Evolutionary conservation across 2,329 filamentous ascomycete species (phyloP), one percentile per base, ranked within the genome.

Genomic region (Emmonsiellopsis sp.): DNA sequence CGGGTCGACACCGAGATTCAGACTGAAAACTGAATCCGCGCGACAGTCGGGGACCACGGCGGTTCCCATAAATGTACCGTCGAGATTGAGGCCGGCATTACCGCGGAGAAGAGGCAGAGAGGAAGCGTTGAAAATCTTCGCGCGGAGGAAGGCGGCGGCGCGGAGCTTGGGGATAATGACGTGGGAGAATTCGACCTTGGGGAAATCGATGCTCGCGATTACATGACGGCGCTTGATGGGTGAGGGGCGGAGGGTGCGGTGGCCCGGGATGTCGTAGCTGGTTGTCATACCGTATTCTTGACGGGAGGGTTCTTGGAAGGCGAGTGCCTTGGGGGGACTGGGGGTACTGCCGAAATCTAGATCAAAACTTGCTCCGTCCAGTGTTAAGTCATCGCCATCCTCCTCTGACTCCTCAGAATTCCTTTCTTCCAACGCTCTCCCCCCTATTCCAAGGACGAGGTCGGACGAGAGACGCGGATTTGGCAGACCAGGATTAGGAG

Each of bases 241-340:
- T 0, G 69, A 71, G 5, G 71, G 70, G 2, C 54, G 56, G 2
- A 73, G 56, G 1, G 68, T 72, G 51, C 69, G 70, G 2, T 56
- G 58, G 3, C 69, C 68, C 1, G 70, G 70, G 2, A 73, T 62
- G 13, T 72, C 65, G 56, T 73, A 73, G 5, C 65, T 67, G 5
- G 71, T 68, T 9, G 70, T 73, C 14, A 73, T 58, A n/a, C 71
- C 71, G 52, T 67, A 65, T 51, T 72, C 65, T 58, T 71, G 67
- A 55, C 68, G 70, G 37, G 63, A 49, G 7, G 69, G 66, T 53
- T 71, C 68, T 53, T 68, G 66, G 49, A 65, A 66, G 5, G 57
- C 62, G 43, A 67, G 54, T 2, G 55, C 61, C 53, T 39, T 62
- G 43, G 21, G 60, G 13, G 47, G 40, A 2, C 59, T 47, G 2